These are phyloP conservation scores for Durusdinium trenchii DNA, from an alignment of 73 alveolate species.

Conservation along the genomic window DNA sequence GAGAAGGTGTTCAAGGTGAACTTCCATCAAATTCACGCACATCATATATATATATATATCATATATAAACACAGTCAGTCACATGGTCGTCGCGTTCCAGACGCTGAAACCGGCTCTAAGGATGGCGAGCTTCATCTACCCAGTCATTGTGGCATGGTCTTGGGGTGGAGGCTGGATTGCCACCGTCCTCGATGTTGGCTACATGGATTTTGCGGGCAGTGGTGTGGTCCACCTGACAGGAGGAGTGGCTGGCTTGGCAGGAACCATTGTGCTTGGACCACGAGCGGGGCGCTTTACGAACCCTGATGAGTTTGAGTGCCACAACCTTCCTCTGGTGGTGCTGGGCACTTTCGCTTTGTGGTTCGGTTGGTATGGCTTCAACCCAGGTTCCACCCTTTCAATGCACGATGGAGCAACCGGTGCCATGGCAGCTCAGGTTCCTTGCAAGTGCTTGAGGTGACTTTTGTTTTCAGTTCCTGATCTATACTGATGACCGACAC, in stretches of 20 bases:
- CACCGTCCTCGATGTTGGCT: constrained; percentile 96
- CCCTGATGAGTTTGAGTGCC: constrained; percentile 95
- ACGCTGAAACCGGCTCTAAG: background rate
- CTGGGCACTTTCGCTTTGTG: constrained; percentile 97
- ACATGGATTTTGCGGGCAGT: constrained; percentile 97
- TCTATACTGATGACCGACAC: too few relatives aligned
- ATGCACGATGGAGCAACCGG: constrained; percentile 33
- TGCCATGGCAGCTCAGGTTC: constrained; percentile 5
- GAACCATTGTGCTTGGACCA: constrained; percentile 96
- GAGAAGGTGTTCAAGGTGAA: too few relatives aligned
- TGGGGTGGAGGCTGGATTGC: constrained; percentile 97
- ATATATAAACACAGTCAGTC: too few relatives aligned
- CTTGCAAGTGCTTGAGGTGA: background rate
- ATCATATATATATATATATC: too few relatives aligned
- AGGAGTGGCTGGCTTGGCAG: constrained; percentile 96
- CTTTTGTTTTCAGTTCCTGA: background rate
- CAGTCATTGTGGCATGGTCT: constrained; percentile 97
- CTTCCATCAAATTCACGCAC: too few relatives aligned
- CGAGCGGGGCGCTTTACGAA: constrained; percentile 96
- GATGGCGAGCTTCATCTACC: constrained; percentile 96
- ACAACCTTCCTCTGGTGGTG: constrained; percentile 96
- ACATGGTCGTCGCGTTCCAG: too few relatives aligned
- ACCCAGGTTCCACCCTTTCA: constrained; percentile 96
- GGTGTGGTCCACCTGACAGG: constrained; percentile 96
- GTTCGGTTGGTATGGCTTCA: constrained; percentile 97